Base-by-base conservation (phyloP, 2,329 filamentous ascomycete species). In the Fusarium sublunatum region DNA sequence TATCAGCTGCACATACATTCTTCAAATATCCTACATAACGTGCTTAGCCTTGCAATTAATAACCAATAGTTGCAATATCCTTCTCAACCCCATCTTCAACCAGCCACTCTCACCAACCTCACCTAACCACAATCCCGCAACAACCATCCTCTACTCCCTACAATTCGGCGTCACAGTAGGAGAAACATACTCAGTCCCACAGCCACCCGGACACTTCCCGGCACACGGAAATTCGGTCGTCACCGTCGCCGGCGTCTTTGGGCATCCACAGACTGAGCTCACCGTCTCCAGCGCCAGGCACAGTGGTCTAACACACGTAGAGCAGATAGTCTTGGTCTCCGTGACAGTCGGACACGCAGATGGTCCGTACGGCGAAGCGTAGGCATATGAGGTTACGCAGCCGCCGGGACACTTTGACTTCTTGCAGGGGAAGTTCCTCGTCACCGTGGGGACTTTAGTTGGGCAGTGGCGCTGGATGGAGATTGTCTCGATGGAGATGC, bases 331-430 rank as follows among this genome's bases (percentile, higher is more conserved):
- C 4, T 58, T 38, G 7, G 72, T 74, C 7, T 67, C 48, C 2
- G 74, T 77, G 6, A 76, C 71, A 9, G 75, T 77, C 19, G 76
- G 76, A n/a, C 76, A 78, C 2, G 38, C 39, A 4, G 61, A 51
- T 42, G 6, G 58, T 10, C 59, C 55, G 29, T 61, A 68, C 5
- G 50, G 40, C 13, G 68, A 68, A 22, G 53, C 50, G 45, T 57
- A 66, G 25, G 68, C 43, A 44, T 73, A 73, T 6, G 58, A 56
- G 5, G 71, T 73, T 5, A 58, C 46, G 38, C 71, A 73, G 3
- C 70, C 71, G 4, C 28, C 22, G 5, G 71, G 70, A 29, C 71
- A 73, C 7, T 39, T 39, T 15, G 56, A 53, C 11, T 58, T 36
- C 10, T 43, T 24, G 61, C 71, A 73, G 5, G 70, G 71, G 34